These are phyloP conservation scores for Hortiboletus campestris DNA, from an alignment of 768 basidiomycete genomes.

Conservation along the genomic window DNA sequence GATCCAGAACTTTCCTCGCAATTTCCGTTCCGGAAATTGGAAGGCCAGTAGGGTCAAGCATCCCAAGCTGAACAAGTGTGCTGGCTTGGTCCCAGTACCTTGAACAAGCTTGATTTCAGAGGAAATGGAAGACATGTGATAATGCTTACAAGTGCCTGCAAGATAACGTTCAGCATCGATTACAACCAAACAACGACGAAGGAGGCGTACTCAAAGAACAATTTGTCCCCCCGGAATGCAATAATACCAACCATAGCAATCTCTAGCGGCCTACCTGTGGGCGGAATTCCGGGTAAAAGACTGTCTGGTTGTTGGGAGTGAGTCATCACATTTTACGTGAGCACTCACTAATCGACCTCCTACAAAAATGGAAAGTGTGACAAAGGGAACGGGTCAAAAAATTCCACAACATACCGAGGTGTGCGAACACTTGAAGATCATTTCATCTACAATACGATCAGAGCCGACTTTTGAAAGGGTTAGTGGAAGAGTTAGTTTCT, in stretches of 20 bases:
- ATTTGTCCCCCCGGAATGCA: slow-evolving; percentile 48
- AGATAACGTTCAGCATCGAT: neutral
- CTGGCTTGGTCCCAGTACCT: slow-evolving; percentile 54
- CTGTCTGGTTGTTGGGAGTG: slow-evolving; percentile 8
- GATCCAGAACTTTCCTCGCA: slow-evolving; percentile 41
- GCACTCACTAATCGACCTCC: slow-evolving; percentile 43
- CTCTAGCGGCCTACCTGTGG: slow-evolving; percentile 38
- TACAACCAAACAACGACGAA: neutral
- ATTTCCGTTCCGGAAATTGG: slow-evolving; percentile 42
- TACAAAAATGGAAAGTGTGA: slow-evolving; percentile 11
- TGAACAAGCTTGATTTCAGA: neutral
- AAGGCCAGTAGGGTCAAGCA: slow-evolving; percentile 31
- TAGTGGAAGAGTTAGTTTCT: neutral
- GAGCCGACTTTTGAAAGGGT: slow-evolving; percentile 33
- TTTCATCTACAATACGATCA: slow-evolving; percentile 47
- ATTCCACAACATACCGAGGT: slow-evolving; percentile 29
- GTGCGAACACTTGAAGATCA: slow-evolving; percentile 44
- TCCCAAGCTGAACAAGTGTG: slow-evolving; percentile 41
- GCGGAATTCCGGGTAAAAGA: slow-evolving; percentile 35
- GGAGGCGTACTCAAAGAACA: slow-evolving; percentile 42
- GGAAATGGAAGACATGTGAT: neutral
- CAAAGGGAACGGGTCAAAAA: neutral
- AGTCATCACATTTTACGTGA: neutral
- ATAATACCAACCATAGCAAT: slow-evolving; percentile 45
- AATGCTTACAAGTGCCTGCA: slow-evolving; percentile 20